phyloP scores from a whole-genome alignment of 352 stramenopile genomes.

The Pseudoperonospora humuli region DNA sequence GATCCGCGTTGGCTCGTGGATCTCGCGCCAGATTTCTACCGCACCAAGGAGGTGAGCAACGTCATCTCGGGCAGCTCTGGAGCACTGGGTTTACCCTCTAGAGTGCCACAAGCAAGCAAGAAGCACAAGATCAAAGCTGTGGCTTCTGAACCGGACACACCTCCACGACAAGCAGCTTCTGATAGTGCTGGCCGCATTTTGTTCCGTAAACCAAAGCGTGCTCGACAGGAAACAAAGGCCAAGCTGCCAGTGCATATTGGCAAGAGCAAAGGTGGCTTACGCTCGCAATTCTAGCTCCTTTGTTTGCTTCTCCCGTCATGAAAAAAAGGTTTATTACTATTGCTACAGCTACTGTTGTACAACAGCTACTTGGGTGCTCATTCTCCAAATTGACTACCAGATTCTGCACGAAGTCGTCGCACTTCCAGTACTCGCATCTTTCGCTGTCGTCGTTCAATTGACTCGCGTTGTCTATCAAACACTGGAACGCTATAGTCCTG shows the following conservation, averaged over 20 bases:
- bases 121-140: slow-evolving; percentile 20
- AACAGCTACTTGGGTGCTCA: slow-evolving; percentile 13
- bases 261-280: slow-evolving; percentile 73
- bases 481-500: slow-evolving; percentile 71
- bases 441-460: slow-evolving; percentile 63
- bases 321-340: slow-evolving; percentile 39
- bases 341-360: slow-evolving; percentile 21
- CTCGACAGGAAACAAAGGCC: slow-evolving; percentile 18
- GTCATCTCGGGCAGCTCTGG: slow-evolving; percentile 63
- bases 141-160: slow-evolving; percentile 8
- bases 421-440: slow-evolving; percentile 66
- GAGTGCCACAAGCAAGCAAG: slow-evolving; percentile 18
- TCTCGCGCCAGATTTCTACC: slow-evolving; percentile 67
- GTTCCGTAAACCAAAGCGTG: slow-evolving; percentile 56
- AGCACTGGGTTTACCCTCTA: slow-evolving; percentile 50
- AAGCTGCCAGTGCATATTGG: slow-evolving; percentile 72
- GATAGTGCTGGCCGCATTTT: slow-evolving; percentile 50
- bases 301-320: slow-evolving; percentile 18
- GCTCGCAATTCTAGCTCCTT: slow-evolving; percentile 57
- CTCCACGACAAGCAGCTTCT: slow-evolving; percentile 16
- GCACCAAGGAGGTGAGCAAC: slow-evolving; percentile 56
- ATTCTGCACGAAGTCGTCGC: slow-evolving; percentile 37
- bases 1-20: slow-evolving; percentile 68
- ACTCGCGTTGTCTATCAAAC: slow-evolving; percentile 66
- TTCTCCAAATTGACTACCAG: slow-evolving; percentile 27